Evolutionary conservation across 1,284 basidiomycete genomes (phyloP), one percentile per base, ranked within the genome.

Genomic region (Laetiporus sulphureus): DNA sequence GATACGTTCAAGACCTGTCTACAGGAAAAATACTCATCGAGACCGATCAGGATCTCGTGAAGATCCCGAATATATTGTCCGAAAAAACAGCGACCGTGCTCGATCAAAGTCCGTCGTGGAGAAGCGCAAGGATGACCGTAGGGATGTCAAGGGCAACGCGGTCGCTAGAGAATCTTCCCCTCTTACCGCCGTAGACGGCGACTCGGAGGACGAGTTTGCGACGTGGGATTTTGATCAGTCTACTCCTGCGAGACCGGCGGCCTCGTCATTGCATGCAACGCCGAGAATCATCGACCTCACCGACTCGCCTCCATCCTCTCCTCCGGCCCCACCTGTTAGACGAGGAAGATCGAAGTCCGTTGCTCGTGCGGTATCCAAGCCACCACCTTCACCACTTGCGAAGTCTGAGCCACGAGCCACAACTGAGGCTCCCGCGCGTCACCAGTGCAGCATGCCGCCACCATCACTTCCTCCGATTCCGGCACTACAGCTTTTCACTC

Each of bases 161-260:
- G n/a, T n/a, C n/a, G n/a, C n/a, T n/a, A n/a, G n/a, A n/a, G n/a
- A n/a, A n/a, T n/a, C n/a, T n/a, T n/a, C n/a, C n/a, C n/a, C n/a
- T n/a, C n/a, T n/a, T n/a, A n/a, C n/a, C n/a, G n/a, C n/a, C n/a
- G n/a, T n/a, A n/a, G n/a, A n/a, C n/a, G n/a, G n/a, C n/a, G n/a
- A n/a, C n/a, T 71, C 71, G 11, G 72, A 73, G 22, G 72, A 73
- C 41, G 71, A 75, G 45, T 52, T 73, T 16, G 69, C 62, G 4
- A 46, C 51, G 20, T 72, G 68, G 66, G 59, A 60, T 10, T 53
- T 57, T 22, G 68, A 69, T 49, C 65, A 72, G 41, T 58, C 65
- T 7, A 61, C 59, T 16, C 53, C 52, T 29, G 7, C 49, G 41
- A 32, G 23, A 15, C 21, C 42, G 32, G 8, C 24, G 24, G 12